Percentiles rank a stretch among this genome's conserved stretches.
Evolutionary conservation across 1,284 basidiomycete species (phyloP).

Genomic region (Trichosporon ovoides): DNA sequence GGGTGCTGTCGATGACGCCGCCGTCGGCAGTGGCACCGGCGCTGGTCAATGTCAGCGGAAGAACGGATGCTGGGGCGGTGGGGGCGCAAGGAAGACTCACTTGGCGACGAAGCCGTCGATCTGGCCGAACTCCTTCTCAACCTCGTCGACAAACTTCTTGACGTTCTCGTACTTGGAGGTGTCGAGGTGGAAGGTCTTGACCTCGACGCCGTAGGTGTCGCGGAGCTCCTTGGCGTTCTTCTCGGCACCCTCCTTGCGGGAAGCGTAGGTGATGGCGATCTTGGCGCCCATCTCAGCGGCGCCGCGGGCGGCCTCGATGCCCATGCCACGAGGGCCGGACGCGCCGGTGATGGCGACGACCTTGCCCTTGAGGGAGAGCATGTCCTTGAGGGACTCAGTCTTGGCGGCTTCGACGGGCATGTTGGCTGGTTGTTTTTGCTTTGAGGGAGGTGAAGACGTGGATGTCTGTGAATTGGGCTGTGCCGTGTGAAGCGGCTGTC

Average conservation of each 20-base stretch:
- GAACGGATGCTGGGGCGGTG: neutral
- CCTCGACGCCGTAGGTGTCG: neutral
- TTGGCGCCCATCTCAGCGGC: constrained; percentile 5
- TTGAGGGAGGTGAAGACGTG: neutral
- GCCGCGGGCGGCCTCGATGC: constrained; percentile 7
- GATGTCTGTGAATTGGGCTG: neutral
- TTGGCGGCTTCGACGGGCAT: neutral
- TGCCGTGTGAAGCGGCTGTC: neutral
- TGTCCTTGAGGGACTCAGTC: neutral
- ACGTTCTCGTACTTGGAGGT: neutral
- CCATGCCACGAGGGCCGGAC: constrained; percentile 2
- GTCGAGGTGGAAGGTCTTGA: constrained; percentile 6
- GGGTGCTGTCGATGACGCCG: constrained; percentile 1
- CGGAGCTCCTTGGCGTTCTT: constrained; percentile 3
- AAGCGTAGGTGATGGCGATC: constrained; percentile 4
- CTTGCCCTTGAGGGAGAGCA: constrained; percentile 4
- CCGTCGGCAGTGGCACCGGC: constrained; percentile 6
- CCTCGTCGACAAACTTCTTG: constrained; percentile 6
- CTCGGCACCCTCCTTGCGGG: constrained; percentile 4
- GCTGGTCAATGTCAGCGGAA: neutral
- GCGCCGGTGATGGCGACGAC: constrained; percentile 4
- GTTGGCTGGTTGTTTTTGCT: no score
- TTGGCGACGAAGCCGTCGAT: constrained; percentile 7
- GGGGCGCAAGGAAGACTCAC: neutral
- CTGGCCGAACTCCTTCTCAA: constrained; percentile 4